A percentile compares a stretch with the other conserved stretches of the same genome.
Evolutionary conservation across 441 rosid species (phyloP).

Genomic region (Corymbia citriodora): DNA sequence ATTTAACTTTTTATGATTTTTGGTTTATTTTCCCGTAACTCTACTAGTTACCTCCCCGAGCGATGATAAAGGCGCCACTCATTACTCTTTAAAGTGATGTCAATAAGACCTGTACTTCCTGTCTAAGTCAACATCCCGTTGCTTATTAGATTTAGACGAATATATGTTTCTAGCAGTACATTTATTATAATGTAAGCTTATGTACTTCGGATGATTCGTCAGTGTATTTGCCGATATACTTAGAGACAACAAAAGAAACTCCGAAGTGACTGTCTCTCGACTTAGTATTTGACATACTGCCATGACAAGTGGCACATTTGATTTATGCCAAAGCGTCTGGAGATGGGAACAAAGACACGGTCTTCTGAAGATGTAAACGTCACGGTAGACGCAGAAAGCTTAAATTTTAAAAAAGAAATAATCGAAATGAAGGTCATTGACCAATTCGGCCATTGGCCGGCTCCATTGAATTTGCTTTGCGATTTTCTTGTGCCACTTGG

Average conservation of each 20-base stretch:
- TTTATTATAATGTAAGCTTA: not conserved
- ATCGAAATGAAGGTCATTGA: not conserved
- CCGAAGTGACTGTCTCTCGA: not conserved
- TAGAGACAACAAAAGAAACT: not conserved
- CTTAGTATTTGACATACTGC: not conserved
- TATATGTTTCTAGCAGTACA: not conserved
- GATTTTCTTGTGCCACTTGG: not conserved
- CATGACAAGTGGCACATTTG: not conserved
- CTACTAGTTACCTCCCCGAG: not conserved
- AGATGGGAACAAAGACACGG: not conserved
- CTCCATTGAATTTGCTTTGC: not conserved
- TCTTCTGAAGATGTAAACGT: not conserved
- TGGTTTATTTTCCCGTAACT: not conserved
- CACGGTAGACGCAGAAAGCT: not conserved
- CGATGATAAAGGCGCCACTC: not conserved
- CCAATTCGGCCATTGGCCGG: not conserved
- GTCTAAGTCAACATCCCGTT: not conserved
- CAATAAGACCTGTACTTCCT: not conserved
- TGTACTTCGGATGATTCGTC: not conserved
- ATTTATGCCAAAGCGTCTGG: not conserved
- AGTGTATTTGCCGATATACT: not conserved
- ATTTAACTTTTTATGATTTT: not conserved
- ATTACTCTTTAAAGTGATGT: not conserved
- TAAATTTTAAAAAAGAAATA: not conserved
- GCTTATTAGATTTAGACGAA: not conserved